Conservation (phyloP, 768 basidiomycete species). For the Ramaria sp. region DNA sequence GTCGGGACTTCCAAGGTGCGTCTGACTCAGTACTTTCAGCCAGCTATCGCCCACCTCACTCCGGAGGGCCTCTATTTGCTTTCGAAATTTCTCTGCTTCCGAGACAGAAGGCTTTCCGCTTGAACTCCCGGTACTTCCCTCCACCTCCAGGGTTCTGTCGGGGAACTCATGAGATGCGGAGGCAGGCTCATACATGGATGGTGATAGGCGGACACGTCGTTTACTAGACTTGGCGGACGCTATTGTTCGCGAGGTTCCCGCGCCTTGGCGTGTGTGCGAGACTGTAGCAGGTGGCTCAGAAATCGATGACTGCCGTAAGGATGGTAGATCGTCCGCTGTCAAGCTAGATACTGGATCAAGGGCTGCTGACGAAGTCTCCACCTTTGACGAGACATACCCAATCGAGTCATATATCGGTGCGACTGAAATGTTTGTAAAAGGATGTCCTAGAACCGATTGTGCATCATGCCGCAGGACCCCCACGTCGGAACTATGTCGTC, state of each 20-base stretch:
- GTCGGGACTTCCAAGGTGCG: conserved; percentile 21
- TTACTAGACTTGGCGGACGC: conserved; percentile 27
- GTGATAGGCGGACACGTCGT: conserved; percentile 44
- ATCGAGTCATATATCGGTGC: background rate
- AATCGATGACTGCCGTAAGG: background rate
- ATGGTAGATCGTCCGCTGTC: background rate
- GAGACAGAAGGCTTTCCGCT: background rate
- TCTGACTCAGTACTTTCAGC: conserved; percentile 77
- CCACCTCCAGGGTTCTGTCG: background rate
- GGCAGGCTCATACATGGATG: conserved; percentile 55
- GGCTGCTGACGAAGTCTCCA: background rate
- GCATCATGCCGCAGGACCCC: background rate
- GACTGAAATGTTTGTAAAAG: background rate
- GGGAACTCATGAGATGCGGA: conserved; percentile 13
- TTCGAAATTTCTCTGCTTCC: conserved; percentile 63
- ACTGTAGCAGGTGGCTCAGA: background rate
- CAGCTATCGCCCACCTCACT: conserved; percentile 86
- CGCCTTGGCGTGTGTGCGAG: background rate
- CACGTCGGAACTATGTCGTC: conserved; percentile 1
- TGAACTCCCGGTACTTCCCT: background rate
- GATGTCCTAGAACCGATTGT: background rate
- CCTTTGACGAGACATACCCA: background rate
- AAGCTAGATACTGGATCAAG: background rate
- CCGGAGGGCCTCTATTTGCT: conserved; percentile 70
- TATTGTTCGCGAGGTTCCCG: conserved; percentile 5